phyloP scores from a whole-genome alignment of 768 basidiomycete species.

The Xanthoconium stramineum region DNA sequence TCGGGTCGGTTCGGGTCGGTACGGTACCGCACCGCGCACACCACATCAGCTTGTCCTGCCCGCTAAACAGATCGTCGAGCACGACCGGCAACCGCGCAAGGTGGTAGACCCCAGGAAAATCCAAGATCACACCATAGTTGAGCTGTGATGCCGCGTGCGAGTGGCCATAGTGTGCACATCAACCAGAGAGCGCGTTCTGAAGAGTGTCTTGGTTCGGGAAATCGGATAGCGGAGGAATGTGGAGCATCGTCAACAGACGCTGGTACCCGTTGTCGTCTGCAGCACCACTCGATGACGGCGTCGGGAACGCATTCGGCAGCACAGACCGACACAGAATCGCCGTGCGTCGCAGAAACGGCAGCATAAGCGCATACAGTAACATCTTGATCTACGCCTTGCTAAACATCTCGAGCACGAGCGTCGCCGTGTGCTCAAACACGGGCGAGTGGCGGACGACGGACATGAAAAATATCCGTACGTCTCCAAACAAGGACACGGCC shows the following conservation, averaged over 20 bases:
- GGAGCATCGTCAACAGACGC: conserved; percentile 70
- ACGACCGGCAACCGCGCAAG: conserved; percentile 77
- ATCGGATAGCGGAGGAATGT: conserved; percentile 75
- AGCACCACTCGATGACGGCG: conserved; percentile 35
- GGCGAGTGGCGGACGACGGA: conserved; percentile 88
- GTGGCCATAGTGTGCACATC: conserved; percentile 87
- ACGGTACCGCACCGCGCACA: conserved; percentile 77
- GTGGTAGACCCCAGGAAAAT: conserved; percentile 81
- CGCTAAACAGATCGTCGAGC: conserved; percentile 81
- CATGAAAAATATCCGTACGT: conserved; percentile 86
- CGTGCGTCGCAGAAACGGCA: conserved; percentile 88
- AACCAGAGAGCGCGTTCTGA: conserved; percentile 85
- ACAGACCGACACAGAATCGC: conserved; percentile 81
- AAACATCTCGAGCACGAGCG: conserved; percentile 72
- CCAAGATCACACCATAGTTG: conserved; percentile 75
- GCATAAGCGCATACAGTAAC: conserved; percentile 79
- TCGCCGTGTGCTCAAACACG: conserved; percentile 81
- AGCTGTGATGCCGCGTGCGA: conserved; percentile 75
- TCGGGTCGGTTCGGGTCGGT: conserved; percentile 72
- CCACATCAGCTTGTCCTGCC: conserved; percentile 65
- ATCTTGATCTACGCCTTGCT: conserved; percentile 85
- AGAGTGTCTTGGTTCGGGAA: conserved; percentile 81
- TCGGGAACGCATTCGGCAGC: conserved; percentile 58
- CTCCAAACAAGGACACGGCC: conserved; percentile 62
- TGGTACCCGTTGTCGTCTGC: conserved; percentile 67